These are phyloP conservation scores for Auricularia auricula-judae DNA, from an alignment of 768 basidiomycete genomes.

Conservation along the genomic window DNA sequence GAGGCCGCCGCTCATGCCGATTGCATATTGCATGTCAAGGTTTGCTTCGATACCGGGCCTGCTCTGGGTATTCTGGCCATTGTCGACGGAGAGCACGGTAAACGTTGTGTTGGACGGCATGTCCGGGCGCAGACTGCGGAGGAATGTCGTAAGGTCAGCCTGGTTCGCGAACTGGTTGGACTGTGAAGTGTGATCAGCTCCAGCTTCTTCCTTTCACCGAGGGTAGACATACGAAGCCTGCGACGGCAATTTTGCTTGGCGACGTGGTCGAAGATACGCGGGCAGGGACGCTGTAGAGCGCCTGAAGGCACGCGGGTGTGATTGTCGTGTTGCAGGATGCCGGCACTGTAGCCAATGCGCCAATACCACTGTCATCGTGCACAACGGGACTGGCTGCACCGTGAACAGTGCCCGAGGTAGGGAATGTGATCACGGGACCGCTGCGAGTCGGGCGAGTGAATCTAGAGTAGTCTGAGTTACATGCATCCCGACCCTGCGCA, in stretches of 20 bases:
- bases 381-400: constrained; percentile 15
- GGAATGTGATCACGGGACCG: constrained; percentile 23
- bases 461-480: neutral
- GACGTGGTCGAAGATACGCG: neutral
- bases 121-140: constrained; percentile 10
- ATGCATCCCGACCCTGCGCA: neutral
- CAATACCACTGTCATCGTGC: no score
- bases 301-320: constrained; percentile 20
- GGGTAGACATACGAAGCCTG: constrained; percentile 10
- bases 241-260: constrained; percentile 13
- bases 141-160: constrained; percentile 12
- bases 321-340: constrained; percentile 17
- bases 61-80: constrained; percentile 14
- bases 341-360: constrained; percentile 10
- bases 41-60: constrained; percentile 4
- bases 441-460: neutral
- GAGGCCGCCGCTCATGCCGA: constrained; percentile 33
- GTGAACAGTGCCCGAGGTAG: neutral
- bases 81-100: constrained; percentile 10
- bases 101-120: constrained; percentile 13
- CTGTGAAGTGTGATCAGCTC: constrained; percentile 17
- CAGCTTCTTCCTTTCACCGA: no score
- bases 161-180: constrained; percentile 21
- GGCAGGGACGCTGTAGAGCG: neutral
- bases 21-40: constrained; percentile 25